Conservation (phyloP, 2,329 filamentous ascomycete species). For the Aspergillus nomiae region DNA sequence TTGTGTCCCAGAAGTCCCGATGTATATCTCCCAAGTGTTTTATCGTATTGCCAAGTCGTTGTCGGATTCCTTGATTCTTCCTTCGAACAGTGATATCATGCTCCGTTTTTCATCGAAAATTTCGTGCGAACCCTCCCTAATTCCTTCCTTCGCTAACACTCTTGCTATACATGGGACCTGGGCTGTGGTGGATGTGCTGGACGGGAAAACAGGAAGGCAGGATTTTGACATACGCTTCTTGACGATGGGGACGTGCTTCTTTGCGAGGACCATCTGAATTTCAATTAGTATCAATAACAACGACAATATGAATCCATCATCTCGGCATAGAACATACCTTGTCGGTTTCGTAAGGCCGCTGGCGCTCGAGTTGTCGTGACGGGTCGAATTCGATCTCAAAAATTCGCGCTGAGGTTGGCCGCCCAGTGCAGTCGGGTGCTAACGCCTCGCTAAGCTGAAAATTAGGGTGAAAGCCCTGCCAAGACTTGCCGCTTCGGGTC, state of each 20-base stretch:
- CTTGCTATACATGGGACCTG: conserved; percentile 7
- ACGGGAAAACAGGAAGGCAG: conserved; percentile 2
- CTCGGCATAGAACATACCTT: conserved; percentile 38
- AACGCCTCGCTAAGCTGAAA: conserved; percentile 38
- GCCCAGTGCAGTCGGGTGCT: conserved; percentile 31
- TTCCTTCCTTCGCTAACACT: background rate
- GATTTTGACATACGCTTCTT: conserved; percentile 85
- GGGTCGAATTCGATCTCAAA: conserved; percentile 42
- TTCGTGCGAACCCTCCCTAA: background rate
- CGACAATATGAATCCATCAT: background rate
- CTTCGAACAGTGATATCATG: background rate
- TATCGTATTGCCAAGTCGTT: background rate
- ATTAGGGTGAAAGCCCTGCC: conserved; percentile 24
- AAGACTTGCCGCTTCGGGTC: background rate
- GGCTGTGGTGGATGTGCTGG: conserved; percentile 6
- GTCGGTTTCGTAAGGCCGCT: conserved; percentile 48
- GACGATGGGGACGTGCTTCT: conserved; percentile 99
- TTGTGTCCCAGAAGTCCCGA: background rate
- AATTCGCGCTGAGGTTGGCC: conserved; percentile 41
- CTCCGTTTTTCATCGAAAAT: background rate
- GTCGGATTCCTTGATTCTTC: background rate
- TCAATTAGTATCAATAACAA: conserved; percentile 13
- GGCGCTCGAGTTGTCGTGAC: conserved; percentile 47
- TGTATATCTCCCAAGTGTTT: background rate
- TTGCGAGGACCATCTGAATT: conserved; percentile 87